Conservation (phyloP, 176 grass and related monocot species). For the Phragmites australis region DNA sequence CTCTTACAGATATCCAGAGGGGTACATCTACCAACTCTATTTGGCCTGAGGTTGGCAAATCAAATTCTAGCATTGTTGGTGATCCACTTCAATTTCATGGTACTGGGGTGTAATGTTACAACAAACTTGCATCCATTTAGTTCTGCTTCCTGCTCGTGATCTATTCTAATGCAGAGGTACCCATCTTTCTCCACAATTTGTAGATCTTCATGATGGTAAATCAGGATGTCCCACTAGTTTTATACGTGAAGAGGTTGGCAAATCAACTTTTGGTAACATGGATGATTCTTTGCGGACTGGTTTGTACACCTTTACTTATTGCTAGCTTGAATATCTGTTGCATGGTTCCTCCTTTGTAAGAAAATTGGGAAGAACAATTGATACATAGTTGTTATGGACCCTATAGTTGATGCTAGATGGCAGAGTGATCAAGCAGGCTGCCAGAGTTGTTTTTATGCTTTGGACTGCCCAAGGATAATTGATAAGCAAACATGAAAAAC, state of each 20-base stretch:
- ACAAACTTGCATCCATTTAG: background rate
- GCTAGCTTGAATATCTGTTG: constrained; percentile 16
- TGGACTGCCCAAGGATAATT: constrained; percentile 2
- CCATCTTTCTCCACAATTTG: constrained; percentile 5
- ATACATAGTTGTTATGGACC: background rate
- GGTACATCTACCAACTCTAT: constrained; percentile 1
- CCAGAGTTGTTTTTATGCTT: constrained; percentile 7
- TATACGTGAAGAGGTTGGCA: constrained; percentile 34
- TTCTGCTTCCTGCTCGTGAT: constrained; percentile 10
- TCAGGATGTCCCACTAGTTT: constrained; percentile 23
- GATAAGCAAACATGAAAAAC: background rate
- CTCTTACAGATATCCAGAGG: constrained; percentile 41
- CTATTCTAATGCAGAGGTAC: constrained; percentile 19
- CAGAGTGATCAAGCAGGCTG: background rate
- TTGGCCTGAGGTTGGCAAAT: constrained; percentile 24
- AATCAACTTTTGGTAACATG: constrained; percentile 24
- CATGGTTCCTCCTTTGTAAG: background rate
- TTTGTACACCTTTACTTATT: constrained; percentile 34
- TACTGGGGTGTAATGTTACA: constrained; percentile 17
- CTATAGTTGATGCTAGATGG: background rate
- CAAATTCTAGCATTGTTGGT: constrained; percentile 7
- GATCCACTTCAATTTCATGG: constrained; percentile 31
- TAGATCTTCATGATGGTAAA: constrained; percentile 40
- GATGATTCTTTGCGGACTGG: constrained; percentile 49
- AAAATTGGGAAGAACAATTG: constrained; percentile 29